Evolutionary conservation across 306 rosid genomes (phyloP).

Genomic region (Dryas drummondii): DNA sequence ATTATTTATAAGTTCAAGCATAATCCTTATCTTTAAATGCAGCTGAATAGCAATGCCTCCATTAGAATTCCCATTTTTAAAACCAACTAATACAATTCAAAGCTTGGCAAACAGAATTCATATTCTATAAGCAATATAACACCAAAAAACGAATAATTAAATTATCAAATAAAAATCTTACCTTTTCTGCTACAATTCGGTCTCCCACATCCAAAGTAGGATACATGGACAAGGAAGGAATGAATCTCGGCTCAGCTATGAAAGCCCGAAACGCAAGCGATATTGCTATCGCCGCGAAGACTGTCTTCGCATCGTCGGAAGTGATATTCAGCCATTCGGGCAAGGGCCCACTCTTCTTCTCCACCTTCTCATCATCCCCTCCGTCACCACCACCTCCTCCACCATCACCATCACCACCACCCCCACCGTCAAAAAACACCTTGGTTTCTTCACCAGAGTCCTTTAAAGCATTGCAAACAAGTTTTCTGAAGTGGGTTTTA

Average conservation of each 20-base stretch:
- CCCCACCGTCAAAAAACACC: conserved; percentile 36
- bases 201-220: conserved; percentile 99
- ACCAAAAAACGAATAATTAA: neutral
- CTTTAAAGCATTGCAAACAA: conserved; percentile 45
- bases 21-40: neutral
- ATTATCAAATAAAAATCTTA: conserved; percentile 15
- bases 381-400: conserved; percentile 42
- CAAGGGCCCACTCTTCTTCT: conserved; percentile 53
- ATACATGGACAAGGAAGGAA: conserved; percentile 98
- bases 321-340: conserved; percentile 77
- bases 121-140: neutral
- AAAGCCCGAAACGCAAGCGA: conserved; percentile 64
- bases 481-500: conserved; percentile 31
- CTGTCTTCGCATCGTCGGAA: conserved; percentile 79
- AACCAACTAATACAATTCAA: neutral
- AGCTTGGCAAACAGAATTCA: conserved; percentile 1
- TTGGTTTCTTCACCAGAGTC: conserved; percentile 49
- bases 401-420: conserved; percentile 39
- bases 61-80: neutral
- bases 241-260: conserved; percentile 96
- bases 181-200: conserved; percentile 95
- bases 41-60: neutral
- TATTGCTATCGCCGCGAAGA: conserved; percentile 72
- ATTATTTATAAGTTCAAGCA: neutral
- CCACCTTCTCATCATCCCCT: conserved; percentile 36